Evolutionary conservation across 176 grass and related monocot species (phyloP).

Genomic region (Eleusine indica): DNA sequence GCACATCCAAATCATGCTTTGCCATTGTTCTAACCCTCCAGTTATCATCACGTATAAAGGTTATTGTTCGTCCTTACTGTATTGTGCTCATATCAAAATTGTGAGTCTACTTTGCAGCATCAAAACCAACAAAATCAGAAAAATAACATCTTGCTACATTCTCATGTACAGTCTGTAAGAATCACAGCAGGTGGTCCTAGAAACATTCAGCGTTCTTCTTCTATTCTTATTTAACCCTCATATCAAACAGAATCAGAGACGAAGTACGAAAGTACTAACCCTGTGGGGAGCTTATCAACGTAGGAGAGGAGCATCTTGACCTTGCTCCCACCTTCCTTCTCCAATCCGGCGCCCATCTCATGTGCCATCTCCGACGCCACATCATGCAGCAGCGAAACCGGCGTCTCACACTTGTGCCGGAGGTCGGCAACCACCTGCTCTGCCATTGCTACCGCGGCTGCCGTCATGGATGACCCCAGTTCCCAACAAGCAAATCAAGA

Average conservation of each 20-base stretch:
- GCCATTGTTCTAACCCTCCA: not conserved
- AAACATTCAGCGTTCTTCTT: not conserved
- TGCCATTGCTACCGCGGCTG: slow-evolving; percentile 33
- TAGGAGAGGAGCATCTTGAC: slow-evolving; percentile 89
- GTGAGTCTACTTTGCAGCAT: not conserved
- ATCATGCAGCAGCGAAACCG: slow-evolving; percentile 45
- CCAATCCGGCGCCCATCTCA: slow-evolving; percentile 78
- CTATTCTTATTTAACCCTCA: not conserved
- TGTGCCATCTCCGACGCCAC: slow-evolving; percentile 62
- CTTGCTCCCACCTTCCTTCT: slow-evolving; percentile 55
- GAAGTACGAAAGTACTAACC: slow-evolving; percentile 37
- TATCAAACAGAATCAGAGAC: not conserved
- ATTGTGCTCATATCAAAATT: not conserved
- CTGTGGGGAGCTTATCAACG: slow-evolving; percentile 80
- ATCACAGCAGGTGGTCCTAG: not conserved
- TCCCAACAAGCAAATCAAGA: not conserved
- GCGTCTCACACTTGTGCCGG: slow-evolving; percentile 50
- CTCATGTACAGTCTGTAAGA: not conserved
- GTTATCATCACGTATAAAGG: too few species aligned
- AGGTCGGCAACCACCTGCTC: slow-evolving; percentile 65
- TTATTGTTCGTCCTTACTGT: not conserved
- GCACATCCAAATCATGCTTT: not conserved
- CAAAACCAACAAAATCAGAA: not conserved
- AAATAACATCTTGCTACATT: not conserved
- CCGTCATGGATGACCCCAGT: slow-evolving; percentile 25